Conservation (phyloP, 2,329 filamentous ascomycete genomes). For the Fusarium concolor region DNA sequence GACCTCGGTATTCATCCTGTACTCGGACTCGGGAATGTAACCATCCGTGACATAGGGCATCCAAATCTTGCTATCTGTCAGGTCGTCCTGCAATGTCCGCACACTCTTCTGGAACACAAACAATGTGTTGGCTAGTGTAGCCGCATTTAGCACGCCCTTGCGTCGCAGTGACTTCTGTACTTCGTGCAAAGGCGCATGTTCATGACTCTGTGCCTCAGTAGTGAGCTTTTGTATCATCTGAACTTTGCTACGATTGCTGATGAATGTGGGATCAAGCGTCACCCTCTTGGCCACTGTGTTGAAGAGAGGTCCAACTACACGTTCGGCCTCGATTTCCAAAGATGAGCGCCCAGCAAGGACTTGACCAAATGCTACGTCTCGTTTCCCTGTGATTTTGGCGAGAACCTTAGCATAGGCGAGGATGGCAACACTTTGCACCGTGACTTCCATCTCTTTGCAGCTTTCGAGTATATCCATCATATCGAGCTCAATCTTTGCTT, state of each 20-base stretch:
- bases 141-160: not conserved
- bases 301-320: not conserved
- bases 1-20: not conserved
- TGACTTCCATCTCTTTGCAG: not conserved
- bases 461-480: not conserved
- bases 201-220: not conserved
- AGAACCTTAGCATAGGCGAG: not conserved
- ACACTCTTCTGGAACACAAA: not conserved
- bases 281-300: not conserved
- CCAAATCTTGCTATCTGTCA: not conserved
- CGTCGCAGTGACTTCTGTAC: not conserved
- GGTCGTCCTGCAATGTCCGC: not conserved
- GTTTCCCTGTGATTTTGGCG: not conserved
- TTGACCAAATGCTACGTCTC: not conserved
- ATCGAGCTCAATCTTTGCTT: not conserved
- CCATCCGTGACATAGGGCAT: not conserved
- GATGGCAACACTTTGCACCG: not conserved
- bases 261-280: not conserved
- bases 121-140: not conserved
- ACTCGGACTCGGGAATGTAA: not conserved
- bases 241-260: not conserved
- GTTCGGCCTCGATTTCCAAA: not conserved
- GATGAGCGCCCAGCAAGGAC: not conserved
- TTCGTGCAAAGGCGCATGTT: not conserved
- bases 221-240: not conserved